Evolutionary conservation across 257 asterid species (phyloP), one percentile per base, ranked within the genome.

Genomic region (Handroanthus guayacan): DNA sequence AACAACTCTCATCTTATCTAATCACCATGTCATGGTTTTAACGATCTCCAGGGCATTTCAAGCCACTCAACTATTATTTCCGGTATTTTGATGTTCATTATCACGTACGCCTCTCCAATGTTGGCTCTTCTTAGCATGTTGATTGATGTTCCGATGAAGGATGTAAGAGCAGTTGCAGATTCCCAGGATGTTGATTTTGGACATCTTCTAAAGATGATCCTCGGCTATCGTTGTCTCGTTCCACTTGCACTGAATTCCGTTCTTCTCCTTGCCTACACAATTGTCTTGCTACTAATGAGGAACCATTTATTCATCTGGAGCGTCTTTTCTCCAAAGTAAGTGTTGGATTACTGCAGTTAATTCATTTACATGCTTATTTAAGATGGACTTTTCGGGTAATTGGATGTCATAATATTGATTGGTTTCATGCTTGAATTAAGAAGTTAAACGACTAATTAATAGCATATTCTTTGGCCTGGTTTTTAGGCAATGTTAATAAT

Each of bases 311-410:
- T 94, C 36, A 88, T 94, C 60, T 94, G 98, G 98, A 94, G 98
- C 12, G 98, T 94, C 79, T 94, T 92, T 75, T 92, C 98, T 62
- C 98, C 98, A 4, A 94, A 94, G 98, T 94, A 88, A 90, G 96
- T 77, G 61, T 36, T 41, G 55, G 10, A 55, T 62, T 4, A 56
- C 6, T 9, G 39, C 20, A 37, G 38, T 47, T 11, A 63, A 52
- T 16, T 3, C 9, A n/a, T 43, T 36, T 0, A 3, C 6, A 8
- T 43, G 9, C 5, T 20, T 20, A 9, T 10, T 25, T 52, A 12
- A 31, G n/a, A 36, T 41, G 6, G 20, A 2, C 14, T 13, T 54
- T 47, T 47, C 52, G 8, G 52, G 52, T 11, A 47, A 13, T 47
- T 55, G 12, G 62, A 39, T n/a, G 37, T 65, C 62, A 43, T 55